These are phyloP conservation scores for Leptographium lundbergii DNA, from an alignment of 2,329 filamentous ascomycete species.

Conservation along the genomic window DNA sequence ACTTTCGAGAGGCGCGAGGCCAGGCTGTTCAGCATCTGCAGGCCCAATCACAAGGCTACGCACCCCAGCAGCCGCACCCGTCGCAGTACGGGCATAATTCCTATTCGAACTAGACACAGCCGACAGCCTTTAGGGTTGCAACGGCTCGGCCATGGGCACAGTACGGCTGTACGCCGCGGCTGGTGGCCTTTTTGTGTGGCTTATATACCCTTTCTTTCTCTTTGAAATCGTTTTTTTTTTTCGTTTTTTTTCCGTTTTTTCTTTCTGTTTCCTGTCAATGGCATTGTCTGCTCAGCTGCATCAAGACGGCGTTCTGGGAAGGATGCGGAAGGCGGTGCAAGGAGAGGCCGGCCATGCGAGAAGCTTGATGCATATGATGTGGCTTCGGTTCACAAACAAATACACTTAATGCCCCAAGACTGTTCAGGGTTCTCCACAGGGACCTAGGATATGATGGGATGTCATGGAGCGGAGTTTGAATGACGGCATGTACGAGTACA, in stretches of 20 bases:
- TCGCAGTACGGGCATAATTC: neutral
- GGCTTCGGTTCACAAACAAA: neutral
- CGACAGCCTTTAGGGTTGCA: neutral
- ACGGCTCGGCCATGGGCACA: no score
- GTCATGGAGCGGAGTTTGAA: neutral
- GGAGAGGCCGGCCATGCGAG: neutral
- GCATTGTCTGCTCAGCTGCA: neutral
- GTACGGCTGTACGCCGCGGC: no score
- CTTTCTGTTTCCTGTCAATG: neutral
- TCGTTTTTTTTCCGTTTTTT: neutral
- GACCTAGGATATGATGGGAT: neutral
- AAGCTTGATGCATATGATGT: neutral
- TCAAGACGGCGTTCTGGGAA: neutral
- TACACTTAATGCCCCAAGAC: neutral
- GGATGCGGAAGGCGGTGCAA: neutral
- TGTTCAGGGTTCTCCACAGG: neutral
- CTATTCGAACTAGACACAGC: neutral
- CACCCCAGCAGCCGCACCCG: neutral
- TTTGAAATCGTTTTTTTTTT: neutral
- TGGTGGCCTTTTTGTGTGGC: neutral
- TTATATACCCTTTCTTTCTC: neutral
- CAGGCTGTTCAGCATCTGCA: neutral
- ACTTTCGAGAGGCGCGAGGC: constrained; percentile 1
- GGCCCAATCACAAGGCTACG: neutral
- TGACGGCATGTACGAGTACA: neutral